Base-by-base conservation (phyloP, 2,329 filamentous ascomycete genomes). In the Botrytis tulipae region DNA sequence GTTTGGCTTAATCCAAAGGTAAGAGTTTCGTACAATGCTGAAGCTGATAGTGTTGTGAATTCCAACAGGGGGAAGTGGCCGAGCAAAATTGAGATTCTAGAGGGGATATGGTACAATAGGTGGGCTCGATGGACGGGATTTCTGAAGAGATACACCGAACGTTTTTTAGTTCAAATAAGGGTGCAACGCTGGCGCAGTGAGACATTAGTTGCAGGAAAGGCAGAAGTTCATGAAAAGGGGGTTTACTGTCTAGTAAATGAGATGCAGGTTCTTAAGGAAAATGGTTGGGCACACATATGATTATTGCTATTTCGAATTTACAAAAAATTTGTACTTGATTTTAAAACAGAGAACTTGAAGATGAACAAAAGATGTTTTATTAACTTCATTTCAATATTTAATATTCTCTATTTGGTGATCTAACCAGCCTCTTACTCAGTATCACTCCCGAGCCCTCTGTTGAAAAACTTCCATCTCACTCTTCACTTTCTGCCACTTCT, bases 1-100 rank as follows among this genome's bases (percentile, higher is more conserved):
- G 88, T 93, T 9, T 93, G 85, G 80, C 79, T 93, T 57, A 94
- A 94, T 80, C 90, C 91, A 2, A 86, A 86, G 20, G 91, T 93
- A 18, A 85, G 90, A 14, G 91, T 93, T 8, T 90, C 86, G 3
- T 93, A 93, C 79, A 88, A 84, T 75, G 80, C 81, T 18, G 81
- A 82, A 25, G 85, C 88, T 5, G 85, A 87, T 66, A 81, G 83
- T n/a, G 73, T 75, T 8, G 70, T 8, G 79, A 79, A 75, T 37
- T 37, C 75, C 8, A 73, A 66, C 57, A 60, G 70, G 20, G 74
- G 75, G 51, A 71, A 62, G 4, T 80, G 79, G 78, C 75, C 77
- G 4, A 68, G 74, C 16, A 74, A 76, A 44, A 79, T 82, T 70
- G 82, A 86, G 65, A 85, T 88, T 61, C 79, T 90, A 37, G 77